phyloP scores from a whole-genome alignment of 2,329 filamentous ascomycete species.

The Alternaria incomplexa region DNA sequence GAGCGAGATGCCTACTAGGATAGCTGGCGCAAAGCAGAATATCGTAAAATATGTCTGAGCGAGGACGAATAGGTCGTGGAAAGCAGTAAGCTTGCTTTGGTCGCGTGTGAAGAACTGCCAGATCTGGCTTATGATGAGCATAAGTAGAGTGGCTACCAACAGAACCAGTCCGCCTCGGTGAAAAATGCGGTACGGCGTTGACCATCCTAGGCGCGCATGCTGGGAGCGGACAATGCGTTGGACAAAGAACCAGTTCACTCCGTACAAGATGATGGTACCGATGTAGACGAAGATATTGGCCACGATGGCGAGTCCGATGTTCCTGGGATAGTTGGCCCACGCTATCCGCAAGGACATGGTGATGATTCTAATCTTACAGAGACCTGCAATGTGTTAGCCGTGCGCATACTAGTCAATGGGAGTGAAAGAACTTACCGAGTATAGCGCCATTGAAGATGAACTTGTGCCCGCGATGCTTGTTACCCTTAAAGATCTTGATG shows the following conservation, averaged over 20 bases:
- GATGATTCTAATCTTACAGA: slow-evolving; percentile 52
- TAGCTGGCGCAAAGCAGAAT: slow-evolving; percentile 70
- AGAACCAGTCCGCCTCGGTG: slow-evolving; percentile 57
- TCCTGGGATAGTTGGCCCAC: slow-evolving; percentile 43
- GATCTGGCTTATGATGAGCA: slow-evolving; percentile 69
- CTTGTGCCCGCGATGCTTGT: slow-evolving; percentile 50
- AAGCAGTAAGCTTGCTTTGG: slow-evolving; percentile 55
- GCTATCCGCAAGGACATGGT: slow-evolving; percentile 52
- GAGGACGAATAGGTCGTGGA: slow-evolving; percentile 69
- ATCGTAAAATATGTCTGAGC: slow-evolving; percentile 68
- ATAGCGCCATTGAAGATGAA: slow-evolving; percentile 53
- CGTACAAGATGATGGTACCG: slow-evolving; percentile 77
- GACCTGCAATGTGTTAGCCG: slow-evolving; percentile 39
- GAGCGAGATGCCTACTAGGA: slow-evolving; percentile 59
- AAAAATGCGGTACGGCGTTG: slow-evolving; percentile 55
- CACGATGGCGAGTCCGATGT: slow-evolving; percentile 60
- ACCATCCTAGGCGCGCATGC: slow-evolving; percentile 76
- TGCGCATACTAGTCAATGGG: neutral
- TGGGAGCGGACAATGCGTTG: slow-evolving; percentile 77
- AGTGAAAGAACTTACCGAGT: slow-evolving; percentile 41
- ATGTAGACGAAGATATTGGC: slow-evolving; percentile 74
- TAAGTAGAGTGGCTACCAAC: slow-evolving; percentile 67
- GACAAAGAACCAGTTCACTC: slow-evolving; percentile 78
- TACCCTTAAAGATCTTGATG: slow-evolving; percentile 50
- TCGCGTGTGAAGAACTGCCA: slow-evolving; percentile 72